These are phyloP conservation scores for Chamaecrista fasciculata DNA, from an alignment of 306 rosid species.

Conservation along the genomic window DNA sequence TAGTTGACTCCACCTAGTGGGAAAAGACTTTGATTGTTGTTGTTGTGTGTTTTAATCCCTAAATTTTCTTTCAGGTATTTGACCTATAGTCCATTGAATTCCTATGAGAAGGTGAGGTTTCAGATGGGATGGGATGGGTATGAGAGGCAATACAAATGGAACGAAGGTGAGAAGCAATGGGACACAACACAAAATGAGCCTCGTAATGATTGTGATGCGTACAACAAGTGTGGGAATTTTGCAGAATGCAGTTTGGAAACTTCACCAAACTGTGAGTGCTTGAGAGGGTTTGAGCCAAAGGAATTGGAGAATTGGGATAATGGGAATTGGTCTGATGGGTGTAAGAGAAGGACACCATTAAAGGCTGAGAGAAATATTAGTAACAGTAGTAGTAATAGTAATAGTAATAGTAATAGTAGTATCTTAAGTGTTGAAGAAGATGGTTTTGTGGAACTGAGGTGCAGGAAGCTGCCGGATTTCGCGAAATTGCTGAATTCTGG, in stretches of 20 bases:
- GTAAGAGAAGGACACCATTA: conserved; percentile 43
- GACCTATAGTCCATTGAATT: conserved; percentile 7
- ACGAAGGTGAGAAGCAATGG: conserved; percentile 36
- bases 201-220: conserved; percentile 43
- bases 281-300: conserved; percentile 40
- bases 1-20: too few species aligned
- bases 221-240: conserved; percentile 56
- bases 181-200: conserved; percentile 36
- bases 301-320: conserved; percentile 33
- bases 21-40: too few species aligned
- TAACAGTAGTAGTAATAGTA: conserved; percentile 18
- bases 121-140: conserved; percentile 53
- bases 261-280: conserved; percentile 39
- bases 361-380: conserved; percentile 36
- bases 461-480: conserved; percentile 63
- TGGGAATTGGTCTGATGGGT: conserved; percentile 48
- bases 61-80: too few species aligned
- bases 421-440: conserved; percentile 47
- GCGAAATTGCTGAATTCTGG: neutral
- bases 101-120: conserved; percentile 38
- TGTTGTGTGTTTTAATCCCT: too few species aligned
- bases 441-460: conserved; percentile 31
- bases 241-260: conserved; percentile 40
- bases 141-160: conserved; percentile 39
- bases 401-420: conserved; percentile 5